Percentiles rank a stretch among this genome's conserved stretches.
Evolutionary conservation across 1,139 yeast species (phyloP).

Genomic region (Hyphopichia khmerensis): DNA sequence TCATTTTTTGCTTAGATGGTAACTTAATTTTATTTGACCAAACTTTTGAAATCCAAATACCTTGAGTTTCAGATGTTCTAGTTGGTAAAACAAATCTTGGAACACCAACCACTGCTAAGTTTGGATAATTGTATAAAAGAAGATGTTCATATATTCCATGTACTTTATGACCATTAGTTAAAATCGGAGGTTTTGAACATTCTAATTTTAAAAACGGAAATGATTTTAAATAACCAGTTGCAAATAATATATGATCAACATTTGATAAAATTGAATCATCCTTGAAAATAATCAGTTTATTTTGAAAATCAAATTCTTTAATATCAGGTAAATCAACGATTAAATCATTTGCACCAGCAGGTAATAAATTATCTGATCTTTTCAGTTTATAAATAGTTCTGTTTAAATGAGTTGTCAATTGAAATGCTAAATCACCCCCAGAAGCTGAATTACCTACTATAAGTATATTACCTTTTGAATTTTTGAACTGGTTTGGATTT

Average conservation of each 20-base stretch:
- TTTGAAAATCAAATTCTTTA: slow-evolving; percentile 25
- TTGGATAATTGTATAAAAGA: slow-evolving; percentile 53
- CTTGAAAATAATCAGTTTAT: slow-evolving; percentile 25
- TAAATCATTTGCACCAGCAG: slow-evolving; percentile 35
- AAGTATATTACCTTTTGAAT: slow-evolving; percentile 39
- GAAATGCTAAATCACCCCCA: slow-evolving; percentile 59
- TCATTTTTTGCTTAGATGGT: slow-evolving; percentile 44
- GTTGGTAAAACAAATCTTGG: slow-evolving; percentile 58
- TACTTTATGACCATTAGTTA: slow-evolving; percentile 46
- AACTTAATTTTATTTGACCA: slow-evolving; percentile 47
- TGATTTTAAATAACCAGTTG: slow-evolving; percentile 61
- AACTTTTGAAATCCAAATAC: slow-evolving; percentile 53
- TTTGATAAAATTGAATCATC: slow-evolving; percentile 38
- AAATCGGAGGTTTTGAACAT: slow-evolving; percentile 24
- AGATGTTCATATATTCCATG: slow-evolving; percentile 54
- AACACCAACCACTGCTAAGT: slow-evolving; percentile 52
- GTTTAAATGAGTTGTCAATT: slow-evolving; percentile 39
- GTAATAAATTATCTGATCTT: slow-evolving; percentile 36
- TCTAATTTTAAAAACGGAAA: slow-evolving; percentile 40
- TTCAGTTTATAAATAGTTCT: slow-evolving; percentile 45
- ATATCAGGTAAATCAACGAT: slow-evolving; percentile 41
- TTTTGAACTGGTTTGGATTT: slow-evolving; percentile 8
- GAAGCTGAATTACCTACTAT: slow-evolving; percentile 66
- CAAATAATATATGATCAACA: slow-evolving; percentile 55
- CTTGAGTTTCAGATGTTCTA: slow-evolving; percentile 60